Conservation (phyloP, 805 yeast species). For the Candida hungchunana region DNA sequence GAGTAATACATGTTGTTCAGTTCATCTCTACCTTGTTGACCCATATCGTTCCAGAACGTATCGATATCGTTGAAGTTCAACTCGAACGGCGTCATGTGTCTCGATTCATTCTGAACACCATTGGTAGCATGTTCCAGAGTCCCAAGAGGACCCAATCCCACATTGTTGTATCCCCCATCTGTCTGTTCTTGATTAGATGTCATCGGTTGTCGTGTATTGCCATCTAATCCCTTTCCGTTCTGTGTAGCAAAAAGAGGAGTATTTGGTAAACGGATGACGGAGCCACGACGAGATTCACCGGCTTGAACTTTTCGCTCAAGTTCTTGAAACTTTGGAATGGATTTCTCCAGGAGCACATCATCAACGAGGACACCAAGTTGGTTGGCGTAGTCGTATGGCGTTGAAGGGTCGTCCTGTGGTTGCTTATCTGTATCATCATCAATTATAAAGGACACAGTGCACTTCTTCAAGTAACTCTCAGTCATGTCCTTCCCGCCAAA, state of each 20-base stretch:
- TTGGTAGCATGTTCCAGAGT: conserved; percentile 1
- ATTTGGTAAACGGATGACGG: conserved; percentile 7
- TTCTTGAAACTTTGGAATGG: conserved; percentile 17
- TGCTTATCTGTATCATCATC: conserved; percentile 15
- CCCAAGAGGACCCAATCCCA: neutral
- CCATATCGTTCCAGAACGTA: conserved; percentile 26
- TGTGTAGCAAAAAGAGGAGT: conserved; percentile 12
- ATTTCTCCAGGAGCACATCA: conserved; percentile 13
- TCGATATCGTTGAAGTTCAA: conserved; percentile 19
- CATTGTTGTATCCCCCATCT: too few species aligned
- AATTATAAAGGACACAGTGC: conserved; percentile 26
- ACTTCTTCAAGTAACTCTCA: conserved; percentile 27
- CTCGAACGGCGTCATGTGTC: conserved; percentile 18
- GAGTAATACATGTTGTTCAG: conserved; percentile 26
- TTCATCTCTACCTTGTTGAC: conserved; percentile 25
- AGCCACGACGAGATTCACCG: conserved; percentile 10
- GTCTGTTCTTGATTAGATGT: too few species aligned
- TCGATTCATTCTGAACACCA: conserved; percentile 4
- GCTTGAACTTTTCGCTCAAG: conserved; percentile 3
- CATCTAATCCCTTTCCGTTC: neutral
- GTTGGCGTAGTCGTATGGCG: conserved; percentile 16
- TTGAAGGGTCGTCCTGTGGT: conserved; percentile 8
- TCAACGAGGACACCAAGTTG: conserved; percentile 22
- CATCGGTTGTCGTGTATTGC: too few species aligned
- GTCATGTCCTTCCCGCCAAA: conserved; percentile 30